These are phyloP conservation scores for Xylaria sp. DNA, from an alignment of 2,329 filamentous ascomycete genomes.

Conservation along the genomic window DNA sequence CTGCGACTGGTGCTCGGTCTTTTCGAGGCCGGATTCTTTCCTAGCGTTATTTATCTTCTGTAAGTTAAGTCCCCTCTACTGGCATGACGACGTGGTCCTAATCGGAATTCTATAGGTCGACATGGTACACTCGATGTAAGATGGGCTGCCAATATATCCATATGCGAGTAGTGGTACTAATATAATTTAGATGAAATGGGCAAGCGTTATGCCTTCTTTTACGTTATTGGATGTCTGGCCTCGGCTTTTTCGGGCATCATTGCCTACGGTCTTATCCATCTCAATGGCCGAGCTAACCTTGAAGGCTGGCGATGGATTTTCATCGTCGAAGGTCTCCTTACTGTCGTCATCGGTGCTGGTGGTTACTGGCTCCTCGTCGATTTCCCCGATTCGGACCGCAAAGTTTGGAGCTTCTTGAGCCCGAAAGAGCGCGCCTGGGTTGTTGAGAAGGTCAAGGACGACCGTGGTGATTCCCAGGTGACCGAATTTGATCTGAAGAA, in stretches of 20 bases:
- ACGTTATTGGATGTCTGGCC: slow-evolving; percentile 74
- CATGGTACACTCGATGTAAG: slow-evolving; percentile 75
- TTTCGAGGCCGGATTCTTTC: slow-evolving; percentile 77
- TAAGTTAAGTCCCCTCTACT: slow-evolving; percentile 44
- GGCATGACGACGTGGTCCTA: background rate
- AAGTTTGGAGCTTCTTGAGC: slow-evolving; percentile 55
- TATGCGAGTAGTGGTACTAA: slow-evolving; percentile 5
- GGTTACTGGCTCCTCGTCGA: slow-evolving; percentile 60
- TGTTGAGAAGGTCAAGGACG: slow-evolving; percentile 55
- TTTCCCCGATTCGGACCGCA: slow-evolving; percentile 59
- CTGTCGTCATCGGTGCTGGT: slow-evolving; percentile 57
- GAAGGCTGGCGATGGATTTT: slow-evolving; percentile 77
- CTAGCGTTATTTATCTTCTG: slow-evolving; percentile 75
- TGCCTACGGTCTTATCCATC: slow-evolving; percentile 76
- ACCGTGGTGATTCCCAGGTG: slow-evolving; percentile 60
- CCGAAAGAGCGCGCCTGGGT: slow-evolving; percentile 54
- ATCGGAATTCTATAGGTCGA: slow-evolving; percentile 52
- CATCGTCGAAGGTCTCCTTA: slow-evolving; percentile 65
- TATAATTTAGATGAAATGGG: slow-evolving; percentile 69
- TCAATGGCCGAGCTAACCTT: slow-evolving; percentile 65
- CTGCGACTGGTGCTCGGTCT: slow-evolving; percentile 70
- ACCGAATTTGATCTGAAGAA: slow-evolving; percentile 57
- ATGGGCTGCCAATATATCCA: slow-evolving; percentile 2
- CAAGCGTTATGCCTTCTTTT: slow-evolving; percentile 76
- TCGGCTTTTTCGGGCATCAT: slow-evolving; percentile 75